phyloP scores from a whole-genome alignment of 73 alveolate genomes.

The Durusdinium trenchii region DNA sequence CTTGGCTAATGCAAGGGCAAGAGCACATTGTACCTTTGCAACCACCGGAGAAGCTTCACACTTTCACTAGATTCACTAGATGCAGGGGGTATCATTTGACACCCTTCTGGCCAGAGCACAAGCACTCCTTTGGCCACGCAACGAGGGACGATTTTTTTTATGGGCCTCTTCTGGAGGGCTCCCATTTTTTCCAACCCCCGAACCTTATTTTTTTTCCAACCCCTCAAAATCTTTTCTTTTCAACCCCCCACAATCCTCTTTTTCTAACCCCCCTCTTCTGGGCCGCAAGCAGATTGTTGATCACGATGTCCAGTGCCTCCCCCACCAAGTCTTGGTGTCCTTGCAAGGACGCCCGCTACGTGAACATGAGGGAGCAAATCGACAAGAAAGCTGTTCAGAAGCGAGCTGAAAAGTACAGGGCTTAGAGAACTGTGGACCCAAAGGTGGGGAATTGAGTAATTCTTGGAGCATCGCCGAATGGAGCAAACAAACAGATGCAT shows the following conservation, averaged over 20 bases:
- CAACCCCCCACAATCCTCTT: too few relatives aligned
- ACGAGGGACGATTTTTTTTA: too few relatives aligned
- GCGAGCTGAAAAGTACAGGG: slow-evolving; percentile 26
- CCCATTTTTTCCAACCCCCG: neutral
- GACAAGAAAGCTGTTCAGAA: slow-evolving; percentile 78
- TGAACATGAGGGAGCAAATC: slow-evolving; percentile 81
- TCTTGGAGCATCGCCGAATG: neutral
- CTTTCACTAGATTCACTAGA: too few relatives aligned
- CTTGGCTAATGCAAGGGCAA: too few relatives aligned
- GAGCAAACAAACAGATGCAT: neutral
- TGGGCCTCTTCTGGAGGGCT: neutral
- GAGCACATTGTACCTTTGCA: too few relatives aligned
- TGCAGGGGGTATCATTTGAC: too few relatives aligned
- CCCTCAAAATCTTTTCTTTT: neutral
- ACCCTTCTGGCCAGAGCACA: too few relatives aligned
- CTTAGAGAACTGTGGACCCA: too few relatives aligned
- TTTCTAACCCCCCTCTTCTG: too few relatives aligned
- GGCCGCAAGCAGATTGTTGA: neutral
- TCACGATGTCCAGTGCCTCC: neutral
- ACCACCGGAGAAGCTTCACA: too few relatives aligned
- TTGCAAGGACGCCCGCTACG: slow-evolving; percentile 68
- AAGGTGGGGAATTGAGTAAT: neutral
- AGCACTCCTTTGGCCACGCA: too few relatives aligned
- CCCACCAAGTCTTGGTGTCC: neutral
- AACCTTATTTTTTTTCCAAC: neutral